Evolutionary conservation across 768 basidiomycete species (phyloP).

Genomic region (Termitomyces sp.): DNA sequence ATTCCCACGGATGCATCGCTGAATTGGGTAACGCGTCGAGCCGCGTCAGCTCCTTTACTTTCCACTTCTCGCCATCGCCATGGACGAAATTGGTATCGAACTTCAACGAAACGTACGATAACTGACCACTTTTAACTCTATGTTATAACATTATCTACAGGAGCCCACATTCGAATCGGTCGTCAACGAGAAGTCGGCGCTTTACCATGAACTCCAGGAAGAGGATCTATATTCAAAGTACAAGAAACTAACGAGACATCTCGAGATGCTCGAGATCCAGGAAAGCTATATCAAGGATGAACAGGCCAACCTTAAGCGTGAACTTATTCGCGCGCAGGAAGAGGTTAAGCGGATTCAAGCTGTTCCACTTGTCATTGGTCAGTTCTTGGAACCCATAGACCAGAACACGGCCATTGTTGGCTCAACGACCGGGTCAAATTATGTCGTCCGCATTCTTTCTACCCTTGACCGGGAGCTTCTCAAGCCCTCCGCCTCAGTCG

Average conservation of each 20-base stretch:
- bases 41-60: conserved; percentile 40
- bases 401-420: conserved; percentile 96
- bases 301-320: conserved; percentile 94
- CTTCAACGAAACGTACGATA: conserved; percentile 66
- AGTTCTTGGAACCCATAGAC: conserved; percentile 98
- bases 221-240: conserved; percentile 97
- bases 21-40: conserved; percentile 36
- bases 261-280: conserved; percentile 91
- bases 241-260: conserved; percentile 92
- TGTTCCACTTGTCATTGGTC: conserved; percentile 97
- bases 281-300: conserved; percentile 99
- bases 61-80: conserved; percentile 29
- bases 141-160: conserved; percentile 30
- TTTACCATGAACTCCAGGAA: conserved; percentile 81
- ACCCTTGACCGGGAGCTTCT: conserved; percentile 95
- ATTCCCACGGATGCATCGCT: conserved; percentile 32
- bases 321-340: conserved; percentile 97
- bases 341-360: conserved; percentile 99
- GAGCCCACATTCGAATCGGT: conserved; percentile 89
- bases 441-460: conserved; percentile 94
- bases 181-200: conserved; percentile 81
- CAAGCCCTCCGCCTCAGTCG: conserved; percentile 95
- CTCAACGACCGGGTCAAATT: conserved; percentile 96
- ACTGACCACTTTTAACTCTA: background rate
- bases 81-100: conserved; percentile 91